Evolutionary conservation across 371 early-diverging fungal species (phyloP), one percentile per base, ranked within the genome.

Genomic region (Apophysomyces sp.): DNA sequence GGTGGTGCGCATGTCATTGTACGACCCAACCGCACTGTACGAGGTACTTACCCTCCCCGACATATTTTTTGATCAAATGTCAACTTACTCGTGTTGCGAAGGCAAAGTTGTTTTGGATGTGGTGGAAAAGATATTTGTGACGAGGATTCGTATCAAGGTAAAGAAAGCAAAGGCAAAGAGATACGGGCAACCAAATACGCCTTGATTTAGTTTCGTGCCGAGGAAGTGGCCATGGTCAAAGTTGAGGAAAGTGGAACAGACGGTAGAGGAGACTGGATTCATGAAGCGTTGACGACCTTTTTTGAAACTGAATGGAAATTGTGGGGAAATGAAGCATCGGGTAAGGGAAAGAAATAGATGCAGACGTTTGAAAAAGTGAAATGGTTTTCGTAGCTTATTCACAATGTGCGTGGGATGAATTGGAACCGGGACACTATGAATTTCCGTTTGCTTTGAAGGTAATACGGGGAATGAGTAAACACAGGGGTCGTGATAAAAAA

Each of bases 381-480:
- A 2, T 2, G 27, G 13, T 4, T 11, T 18, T 40, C 44, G 15
- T 62, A 74, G 78, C 73, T n/a, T 77, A 74, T 62, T 71, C 74
- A 51, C 81, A 83, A 54, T 51, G 81, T 30, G 76, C 75, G 13
- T 86, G 86, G 86, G 68, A 79, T 39, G 86, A 86, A 53, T 63
- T 86, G 49, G 75, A 79, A 4, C 56, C 80, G 1, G 84, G 86
- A 12, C 68, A 72, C 15, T 80, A 86, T 63, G 74, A 76, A 39
- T 86, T 76, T 55, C 83, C 84, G 6, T 86, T 86, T 69, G 84
- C 86, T 2, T 74, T 84, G 59, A 86, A 86, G 74, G 86, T 86
- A 68, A 52, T 15, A n/a, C 9, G 34, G 29, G 24, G 30, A 16
- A 37, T 29, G 4, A 12, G 16, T 24, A 27, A 0, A 8, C n/a